Percentiles rank a stretch among this genome's conserved stretches.
Evolutionary conservation across 2,329 filamentous ascomycete genomes (phyloP).

Genomic region (Scedosporium boydii): DNA sequence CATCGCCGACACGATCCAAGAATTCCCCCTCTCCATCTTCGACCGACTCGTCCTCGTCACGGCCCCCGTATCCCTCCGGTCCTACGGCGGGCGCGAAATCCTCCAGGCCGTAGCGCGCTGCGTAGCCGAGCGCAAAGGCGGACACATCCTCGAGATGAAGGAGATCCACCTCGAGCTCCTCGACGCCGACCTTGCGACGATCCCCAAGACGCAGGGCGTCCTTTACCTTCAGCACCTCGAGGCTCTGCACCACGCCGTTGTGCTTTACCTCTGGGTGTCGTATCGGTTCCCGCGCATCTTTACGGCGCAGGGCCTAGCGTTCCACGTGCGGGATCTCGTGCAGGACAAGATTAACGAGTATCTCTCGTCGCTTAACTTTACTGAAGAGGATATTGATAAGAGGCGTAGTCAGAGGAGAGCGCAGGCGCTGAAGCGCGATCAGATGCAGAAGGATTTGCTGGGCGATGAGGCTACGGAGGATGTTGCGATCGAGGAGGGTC

Average conservation of each 20-base stretch:
- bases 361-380: conserved; percentile 40
- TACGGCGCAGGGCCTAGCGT: conserved; percentile 61
- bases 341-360: conserved; percentile 58
- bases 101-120: conserved; percentile 57
- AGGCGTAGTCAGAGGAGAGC: conserved; percentile 19
- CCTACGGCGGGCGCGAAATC: conserved; percentile 35
- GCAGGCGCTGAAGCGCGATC: conserved; percentile 9
- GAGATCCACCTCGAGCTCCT: conserved; percentile 65
- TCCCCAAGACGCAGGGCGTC: conserved; percentile 26
- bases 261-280: conserved; percentile 86
- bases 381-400: conserved; percentile 22
- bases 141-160: conserved; percentile 61
- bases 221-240: conserved; percentile 63
- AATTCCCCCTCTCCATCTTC: conserved; percentile 55
- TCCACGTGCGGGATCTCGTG: conserved; percentile 67
- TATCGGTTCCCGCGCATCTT: conserved; percentile 82
- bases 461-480: conserved; percentile 9
- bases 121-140: conserved; percentile 57
- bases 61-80: conserved; percentile 54
- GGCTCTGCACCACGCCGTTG: conserved; percentile 68
- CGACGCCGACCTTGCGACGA: conserved; percentile 45
- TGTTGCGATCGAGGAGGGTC: conserved; percentile 12
- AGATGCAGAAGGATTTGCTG: conserved; percentile 14
- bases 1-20: conserved; percentile 67
- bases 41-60: conserved; percentile 54